These are phyloP conservation scores for Cyamopsis tetragonoloba DNA, from an alignment of 306 rosid genomes.

Conservation along the genomic window DNA sequence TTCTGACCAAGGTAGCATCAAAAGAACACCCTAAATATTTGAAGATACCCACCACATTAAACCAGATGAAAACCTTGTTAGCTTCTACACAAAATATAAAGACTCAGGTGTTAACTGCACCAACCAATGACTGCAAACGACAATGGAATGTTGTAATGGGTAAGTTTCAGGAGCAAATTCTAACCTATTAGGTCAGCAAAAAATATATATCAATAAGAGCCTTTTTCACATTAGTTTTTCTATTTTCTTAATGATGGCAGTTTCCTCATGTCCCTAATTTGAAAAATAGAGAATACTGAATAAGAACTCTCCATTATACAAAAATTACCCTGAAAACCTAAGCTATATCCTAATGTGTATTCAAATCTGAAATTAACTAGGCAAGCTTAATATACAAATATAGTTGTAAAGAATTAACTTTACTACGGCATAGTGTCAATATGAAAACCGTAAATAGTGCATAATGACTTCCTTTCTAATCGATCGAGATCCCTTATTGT, in stretches of 20 bases:
- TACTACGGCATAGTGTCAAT: not conserved
- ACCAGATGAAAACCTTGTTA: not conserved
- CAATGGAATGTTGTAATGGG: not conserved
- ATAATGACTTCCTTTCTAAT: not conserved
- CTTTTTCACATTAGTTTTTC: not conserved
- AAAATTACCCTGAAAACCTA: not conserved
- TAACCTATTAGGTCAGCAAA: not conserved
- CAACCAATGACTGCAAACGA: not conserved
- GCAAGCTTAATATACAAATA: not conserved
- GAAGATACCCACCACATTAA: not conserved
- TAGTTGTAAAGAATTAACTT: not conserved
- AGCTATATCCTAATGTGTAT: not conserved
- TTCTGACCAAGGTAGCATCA: not conserved
- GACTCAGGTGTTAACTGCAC: not conserved
- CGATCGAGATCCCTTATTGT: constrained; percentile 15
- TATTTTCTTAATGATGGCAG: not conserved
- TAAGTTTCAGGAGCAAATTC: not conserved
- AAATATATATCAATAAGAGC: not conserved
- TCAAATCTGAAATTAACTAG: constrained; percentile 18
- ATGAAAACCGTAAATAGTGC: not conserved
- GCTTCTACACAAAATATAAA: not conserved
- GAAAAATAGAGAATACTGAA: not conserved
- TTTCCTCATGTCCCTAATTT: constrained; percentile 3
- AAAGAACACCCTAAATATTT: not conserved
- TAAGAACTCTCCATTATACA: not conserved